Base-by-base conservation (phyloP, 306 rosid species). In the Cucumis melo region DNA sequence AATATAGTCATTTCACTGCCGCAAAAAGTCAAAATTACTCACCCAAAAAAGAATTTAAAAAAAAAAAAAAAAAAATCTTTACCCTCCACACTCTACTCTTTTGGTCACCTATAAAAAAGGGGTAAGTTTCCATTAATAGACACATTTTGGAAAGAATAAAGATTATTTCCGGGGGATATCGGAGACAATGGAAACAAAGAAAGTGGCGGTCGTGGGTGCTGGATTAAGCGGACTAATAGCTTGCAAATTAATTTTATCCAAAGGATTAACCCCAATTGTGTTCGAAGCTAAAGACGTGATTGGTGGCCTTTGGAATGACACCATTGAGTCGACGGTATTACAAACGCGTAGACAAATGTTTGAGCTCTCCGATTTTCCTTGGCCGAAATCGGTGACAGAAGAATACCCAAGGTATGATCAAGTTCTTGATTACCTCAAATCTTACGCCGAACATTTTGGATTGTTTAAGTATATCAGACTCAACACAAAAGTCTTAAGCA, bases 211-310 rank as follows among this genome's bases (percentile, higher is more conserved):
- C 0, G 41, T 81, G 38, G 84, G 84, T 2, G 80, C 81, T 14
- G 84, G 84, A 77, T 21, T 77, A 34, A 77, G 84, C 58, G 84
- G 84, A n/a, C 50, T 81, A 10, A 13, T 74, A 24, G 84, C 84
- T 7, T 77, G 84, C 74, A 81, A 77, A 70, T 79, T 71, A 48
- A 24, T 73, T 32, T 15, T 68, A 63, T 79, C 78, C 17, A 77
- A 81, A 59, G 84, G 80, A 24, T 50, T 81, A 3, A 38, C 29
- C 20, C 84, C 84, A 0, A 32, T 71, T 8, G 80, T 81, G n/a
- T 61, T 81, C n/a, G 84, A 81, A 12, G 74, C 84, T 1, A 59
- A 64, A 17, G 46, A 58, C 67, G 15, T 8, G 41, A 48, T 77
- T 11, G 81, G 84, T 10, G 84, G 84, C 20, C 59, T 81, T 36